phyloP scores from a whole-genome alignment of 2,329 filamentous ascomycete genomes.

The Fusarium sp. region DNA sequence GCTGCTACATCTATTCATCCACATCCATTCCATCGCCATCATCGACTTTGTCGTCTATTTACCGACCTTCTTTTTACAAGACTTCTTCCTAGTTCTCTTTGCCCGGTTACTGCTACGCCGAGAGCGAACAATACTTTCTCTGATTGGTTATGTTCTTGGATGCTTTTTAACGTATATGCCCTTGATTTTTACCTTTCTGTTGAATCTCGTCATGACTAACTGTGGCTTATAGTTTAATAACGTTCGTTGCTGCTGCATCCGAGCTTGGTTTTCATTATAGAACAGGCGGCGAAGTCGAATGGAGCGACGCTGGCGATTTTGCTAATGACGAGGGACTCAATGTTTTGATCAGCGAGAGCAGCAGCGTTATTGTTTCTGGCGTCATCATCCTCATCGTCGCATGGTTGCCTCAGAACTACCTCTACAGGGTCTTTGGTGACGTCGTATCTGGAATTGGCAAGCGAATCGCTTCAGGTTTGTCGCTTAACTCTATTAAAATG shows the following conservation, averaged over 20 bases:
- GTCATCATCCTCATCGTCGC: slow-evolving; percentile 36
- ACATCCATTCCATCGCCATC: slow-evolving; percentile 37
- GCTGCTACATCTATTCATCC: slow-evolving; percentile 40
- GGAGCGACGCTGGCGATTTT: slow-evolving; percentile 43
- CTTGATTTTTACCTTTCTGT: neutral
- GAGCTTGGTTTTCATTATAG: slow-evolving; percentile 45
- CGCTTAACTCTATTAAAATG: neutral
- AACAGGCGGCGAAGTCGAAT: slow-evolving; percentile 46
- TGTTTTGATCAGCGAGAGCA: slow-evolving; percentile 43
- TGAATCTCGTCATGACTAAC: slow-evolving; percentile 13
- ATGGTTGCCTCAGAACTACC: slow-evolving; percentile 35
- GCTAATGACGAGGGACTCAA: slow-evolving; percentile 44
- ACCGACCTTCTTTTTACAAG: slow-evolving; percentile 43
- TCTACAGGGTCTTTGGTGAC: slow-evolving; percentile 36
- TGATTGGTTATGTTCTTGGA: slow-evolving; percentile 33
- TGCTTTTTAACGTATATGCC: slow-evolving; percentile 36
- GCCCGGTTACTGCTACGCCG: slow-evolving; percentile 39
- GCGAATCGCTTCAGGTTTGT: slow-evolving; percentile 38
- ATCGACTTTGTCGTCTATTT: slow-evolving; percentile 43
- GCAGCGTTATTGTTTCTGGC: slow-evolving; percentile 33
- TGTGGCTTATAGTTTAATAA: slow-evolving; percentile 35
- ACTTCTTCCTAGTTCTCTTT: slow-evolving; percentile 37
- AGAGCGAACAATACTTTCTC: slow-evolving; percentile 33
- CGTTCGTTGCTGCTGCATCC: slow-evolving; percentile 43
- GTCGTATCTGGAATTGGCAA: slow-evolving; percentile 27